Base-by-base conservation (phyloP, 805 yeast genomes). In the Diddensiella santjacobensis region DNA sequence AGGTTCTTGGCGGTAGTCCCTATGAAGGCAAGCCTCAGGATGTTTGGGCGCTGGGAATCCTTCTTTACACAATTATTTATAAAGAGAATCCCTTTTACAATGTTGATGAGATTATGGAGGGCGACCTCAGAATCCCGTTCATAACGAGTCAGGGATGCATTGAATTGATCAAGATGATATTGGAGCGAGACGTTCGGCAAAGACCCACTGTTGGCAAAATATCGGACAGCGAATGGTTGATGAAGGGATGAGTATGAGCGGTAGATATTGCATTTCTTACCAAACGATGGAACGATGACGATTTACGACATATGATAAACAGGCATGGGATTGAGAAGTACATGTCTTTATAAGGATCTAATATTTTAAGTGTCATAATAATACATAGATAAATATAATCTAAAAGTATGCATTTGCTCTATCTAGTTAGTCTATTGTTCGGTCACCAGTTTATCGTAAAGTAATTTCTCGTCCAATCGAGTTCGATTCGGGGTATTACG, bases 81-180 rank as follows among this genome's bases (percentile, higher is more conserved):
- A 87, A 90, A 62, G 98, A 93, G 63, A 90, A 91, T 59, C 99
- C 99, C 5, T 93, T 91, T 60, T 87, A 88, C 65, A 89, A 87
- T 62, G 95, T 90, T 42, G 97, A 91, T 65, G 98, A 90, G 64
- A 93, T 93, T 46, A 80, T 90, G 79, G 96, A 88, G 56, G 96
- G 95, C 1, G 90, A 84, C 42, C 67, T 90, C 52, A 75, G 86
- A 41, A 71, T 88, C 35, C 95, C 95, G 1, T 72, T 69, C 51
- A 73, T 76, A n/a, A 60, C 69, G 36, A 74, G 80, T 18, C 80
- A 87, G 58, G 81, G 77, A 1, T 79, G 90, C 57, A 68, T 79
- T 22, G 72, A 71, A 3, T 71, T 90, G 61, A 84, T 90, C 39
- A 70, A 70, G 50, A 71, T 62, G 56, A 86, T 90, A 38, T 71